Conservation (phyloP, 805 yeast species). For the Candida alai region DNA sequence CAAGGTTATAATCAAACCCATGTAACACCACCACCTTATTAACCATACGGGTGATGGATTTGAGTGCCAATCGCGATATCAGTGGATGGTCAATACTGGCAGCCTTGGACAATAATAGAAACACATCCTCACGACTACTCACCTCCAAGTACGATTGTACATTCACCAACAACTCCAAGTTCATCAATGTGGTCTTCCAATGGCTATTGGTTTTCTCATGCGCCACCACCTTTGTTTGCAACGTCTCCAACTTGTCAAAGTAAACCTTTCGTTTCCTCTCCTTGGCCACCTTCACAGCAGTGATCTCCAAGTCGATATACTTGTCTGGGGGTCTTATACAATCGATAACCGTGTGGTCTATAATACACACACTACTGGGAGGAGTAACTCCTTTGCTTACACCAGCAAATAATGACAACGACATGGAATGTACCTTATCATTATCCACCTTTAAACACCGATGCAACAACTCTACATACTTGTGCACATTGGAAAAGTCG, state of each 20-base stretch:
- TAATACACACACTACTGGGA: constrained; percentile 44
- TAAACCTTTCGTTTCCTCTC: constrained; percentile 48
- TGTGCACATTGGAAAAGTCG: constrained; percentile 51
- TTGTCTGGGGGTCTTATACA: constrained; percentile 60
- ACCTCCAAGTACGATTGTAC: constrained; percentile 54
- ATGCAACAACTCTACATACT: constrained; percentile 47
- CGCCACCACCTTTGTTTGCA: constrained; percentile 36
- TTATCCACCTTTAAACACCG: constrained; percentile 56
- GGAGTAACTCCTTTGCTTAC: constrained; percentile 25
- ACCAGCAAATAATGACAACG: constrained; percentile 47
- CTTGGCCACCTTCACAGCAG: constrained; percentile 60
- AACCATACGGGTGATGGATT: constrained; percentile 54
- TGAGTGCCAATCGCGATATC: constrained; percentile 55
- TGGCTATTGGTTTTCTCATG: constrained; percentile 32
- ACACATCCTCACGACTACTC: constrained; percentile 34
- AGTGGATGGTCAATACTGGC: constrained; percentile 67
- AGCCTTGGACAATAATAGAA: constrained; percentile 42
- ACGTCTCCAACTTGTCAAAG: constrained; percentile 33
- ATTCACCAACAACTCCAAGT: constrained; percentile 47
- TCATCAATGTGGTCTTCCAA: constrained; percentile 55
- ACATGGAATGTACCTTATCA: constrained; percentile 48
- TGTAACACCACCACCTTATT: constrained; percentile 45
- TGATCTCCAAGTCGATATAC: constrained; percentile 52
- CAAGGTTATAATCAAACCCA: constrained; percentile 43
- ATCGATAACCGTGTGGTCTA: constrained; percentile 42